Base-by-base conservation (phyloP, 192 early-diverging fungal species). In the Coemansia sp. region DNA sequence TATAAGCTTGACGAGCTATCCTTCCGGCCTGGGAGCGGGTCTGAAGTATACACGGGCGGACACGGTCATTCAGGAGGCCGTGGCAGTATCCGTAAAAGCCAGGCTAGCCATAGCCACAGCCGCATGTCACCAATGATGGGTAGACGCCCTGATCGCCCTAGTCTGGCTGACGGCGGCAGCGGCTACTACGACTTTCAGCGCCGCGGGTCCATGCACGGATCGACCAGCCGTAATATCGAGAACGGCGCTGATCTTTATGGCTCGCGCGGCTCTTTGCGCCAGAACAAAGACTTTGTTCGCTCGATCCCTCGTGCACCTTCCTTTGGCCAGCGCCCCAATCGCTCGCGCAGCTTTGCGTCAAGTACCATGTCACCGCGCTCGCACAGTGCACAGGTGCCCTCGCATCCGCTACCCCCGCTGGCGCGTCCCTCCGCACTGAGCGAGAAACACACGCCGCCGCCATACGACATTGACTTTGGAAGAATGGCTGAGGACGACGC, bases 371-470 rank as follows among this genome's bases (percentile, higher is more conserved):
- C 67, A 14, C 56, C 64, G 34, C 53, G 39, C 34, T 56, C 58
- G 52, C 67, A 47, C 54, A 38, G 48, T 42, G 7, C 38, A 40
- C 17, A 55, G 21, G 27, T 50, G 41, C 52, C 66, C 56, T 37
- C 37, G 21, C 25, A 37, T 37, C 46, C 40, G 49, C 41, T 39
- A 2, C 53, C 56, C 9, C 51, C 57, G 39, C 49, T 42, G 14
- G 40, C 61, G 27, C 68, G 33, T 24, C 44, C 37, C 27, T 60
- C 46, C 40, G 51, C 22, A 12, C 11, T 54, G 27, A 63, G 41
- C 37, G 74, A 70, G 45, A 77, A 71, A 56, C 61, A 67, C 34
- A 37, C 53, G 33, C 54, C 62, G 27, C 64, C 74, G 51, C 63
- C 67, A 14, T 71, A 64, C 50, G 58, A 66, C 24, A 38, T 53